These are phyloP conservation scores for Globisporangium acanthophoron DNA, from an alignment of 352 stramenopile species.

Conservation along the genomic window DNA sequence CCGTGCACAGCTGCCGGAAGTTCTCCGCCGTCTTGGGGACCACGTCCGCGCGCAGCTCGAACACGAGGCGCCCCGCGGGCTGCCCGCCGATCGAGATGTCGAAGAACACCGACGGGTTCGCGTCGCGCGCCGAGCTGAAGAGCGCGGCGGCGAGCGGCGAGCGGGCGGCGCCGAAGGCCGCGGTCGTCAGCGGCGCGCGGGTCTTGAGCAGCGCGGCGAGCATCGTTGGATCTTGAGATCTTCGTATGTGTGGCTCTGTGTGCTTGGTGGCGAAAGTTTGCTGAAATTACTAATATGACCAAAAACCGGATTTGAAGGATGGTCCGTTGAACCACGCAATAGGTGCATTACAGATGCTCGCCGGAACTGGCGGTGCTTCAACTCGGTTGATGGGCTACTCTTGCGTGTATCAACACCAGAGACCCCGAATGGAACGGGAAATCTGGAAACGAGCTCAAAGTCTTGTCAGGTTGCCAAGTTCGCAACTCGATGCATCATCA, in stretches of 20 bases:
- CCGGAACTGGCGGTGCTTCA: too few relatives aligned
- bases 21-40: constrained; percentile 99
- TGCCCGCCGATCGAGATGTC: constrained; percentile 94
- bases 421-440: too few relatives aligned
- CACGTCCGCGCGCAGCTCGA: constrained; percentile 93
- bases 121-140: constrained; percentile 56
- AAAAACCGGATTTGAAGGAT: too few relatives aligned
- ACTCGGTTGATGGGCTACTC: too few relatives aligned
- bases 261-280: too few relatives aligned
- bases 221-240: constrained; percentile 2
- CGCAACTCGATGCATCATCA: too few relatives aligned
- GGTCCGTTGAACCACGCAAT: too few relatives aligned
- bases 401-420: too few relatives aligned
- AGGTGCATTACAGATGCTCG: too few relatives aligned
- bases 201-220: constrained; percentile 25
- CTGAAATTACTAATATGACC: too few relatives aligned
- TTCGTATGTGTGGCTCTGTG: not conserved
- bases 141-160: constrained; percentile 19
- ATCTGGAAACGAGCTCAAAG: too few relatives aligned
- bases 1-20: constrained; percentile 96
- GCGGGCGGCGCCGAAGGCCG: constrained; percentile 7
- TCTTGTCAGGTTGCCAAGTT: too few relatives aligned
- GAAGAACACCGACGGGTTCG: constrained; percentile 94
- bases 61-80: constrained; percentile 75
- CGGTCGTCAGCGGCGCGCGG: constrained; percentile 13